These are phyloP conservation scores for Trichocomaceae sp. DNA, from an alignment of 2,329 filamentous ascomycete species.

Conservation along the genomic window DNA sequence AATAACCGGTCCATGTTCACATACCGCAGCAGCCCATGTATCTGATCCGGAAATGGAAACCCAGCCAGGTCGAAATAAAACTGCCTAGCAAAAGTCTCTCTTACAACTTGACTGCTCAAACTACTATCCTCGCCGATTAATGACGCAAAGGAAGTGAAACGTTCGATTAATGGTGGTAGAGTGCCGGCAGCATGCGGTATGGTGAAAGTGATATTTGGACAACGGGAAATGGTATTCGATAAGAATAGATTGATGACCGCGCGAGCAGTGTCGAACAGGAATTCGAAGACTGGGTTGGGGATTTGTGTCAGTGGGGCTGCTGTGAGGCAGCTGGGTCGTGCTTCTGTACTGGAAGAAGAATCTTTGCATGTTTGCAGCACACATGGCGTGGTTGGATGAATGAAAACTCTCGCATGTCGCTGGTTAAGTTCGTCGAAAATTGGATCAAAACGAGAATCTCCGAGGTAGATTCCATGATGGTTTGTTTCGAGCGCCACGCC, in stretches of 20 bases:
- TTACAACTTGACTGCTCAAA: neutral
- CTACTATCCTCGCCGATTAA: neutral
- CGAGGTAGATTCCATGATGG: constrained; percentile 48
- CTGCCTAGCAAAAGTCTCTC: constrained; percentile 22
- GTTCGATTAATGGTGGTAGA: constrained; percentile 26
- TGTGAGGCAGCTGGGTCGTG: no score
- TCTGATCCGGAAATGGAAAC: constrained; percentile 44
- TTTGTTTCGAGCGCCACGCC: constrained; percentile 50
- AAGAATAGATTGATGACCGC: constrained; percentile 21
- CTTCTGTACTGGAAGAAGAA: neutral
- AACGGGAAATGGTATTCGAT: constrained; percentile 18
- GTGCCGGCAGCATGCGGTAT: constrained; percentile 21
- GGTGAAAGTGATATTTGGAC: constrained; percentile 20
- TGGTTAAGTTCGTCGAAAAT: constrained; percentile 46
- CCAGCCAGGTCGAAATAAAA: constrained; percentile 52
- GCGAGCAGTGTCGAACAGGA: constrained; percentile 24
- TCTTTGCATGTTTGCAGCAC: neutral
- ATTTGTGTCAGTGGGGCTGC: constrained; percentile 11
- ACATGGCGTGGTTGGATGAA: constrained; percentile 44
- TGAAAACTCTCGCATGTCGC: constrained; percentile 45
- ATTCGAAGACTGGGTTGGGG: constrained; percentile 22
- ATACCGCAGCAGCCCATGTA: constrained; percentile 42
- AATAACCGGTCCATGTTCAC: constrained; percentile 40
- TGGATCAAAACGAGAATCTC: constrained; percentile 28
- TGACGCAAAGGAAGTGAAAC: constrained; percentile 18